Base-by-base conservation (phyloP, 1,284 basidiomycete genomes). In the Mycena citricolor region DNA sequence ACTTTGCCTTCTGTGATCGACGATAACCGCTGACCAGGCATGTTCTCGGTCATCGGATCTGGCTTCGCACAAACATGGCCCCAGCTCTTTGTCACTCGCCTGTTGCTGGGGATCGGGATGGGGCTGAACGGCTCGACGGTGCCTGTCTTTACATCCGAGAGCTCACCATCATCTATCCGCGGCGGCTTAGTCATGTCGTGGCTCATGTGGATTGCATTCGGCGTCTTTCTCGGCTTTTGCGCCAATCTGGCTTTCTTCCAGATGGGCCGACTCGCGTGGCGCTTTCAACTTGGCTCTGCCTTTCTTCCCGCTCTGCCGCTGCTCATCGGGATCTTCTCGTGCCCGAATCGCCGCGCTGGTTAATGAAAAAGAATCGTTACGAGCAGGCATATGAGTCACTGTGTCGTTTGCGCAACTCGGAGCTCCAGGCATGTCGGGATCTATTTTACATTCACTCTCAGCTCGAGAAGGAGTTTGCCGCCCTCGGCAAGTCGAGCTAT, bases 111-210 rank as follows among this genome's bases (percentile, higher is more conserved):
- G 3, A 25, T 43, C n/a, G 42, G 42, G 6, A 43, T 43, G 42
- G 32, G 42, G 11, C 21, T 33, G 12, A 43, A 43, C 17, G 42
- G 33, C 10, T 17, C 42, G 4, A 43, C 42, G 7, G 32, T 35
- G 13, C 43, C 43, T n/a, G 76, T 83, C 8, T 84, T 80, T 51
- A 74, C 80, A 2, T 84, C 82, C 2, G 84, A 88, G 64, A 80
- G 77, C 54, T 69, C 81, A 0, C 87, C 87, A 0, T 73, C 86
- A 0, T 59, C 71, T 13, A 87, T 90, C 39, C 81, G 87, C 54
- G 87, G 87, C 35, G 85, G 79, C 0, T 71, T 90, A 10, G 85
- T 86, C 38, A 88, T 88, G 86, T 81, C 83, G 71, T 86, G 83
- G 77, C 69, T 62, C 50, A 64, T 66, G 33, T 51, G 42, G 42